Base-by-base conservation (phyloP, 2,329 filamentous ascomycete genomes). In the Talaromyces sp. region DNA sequence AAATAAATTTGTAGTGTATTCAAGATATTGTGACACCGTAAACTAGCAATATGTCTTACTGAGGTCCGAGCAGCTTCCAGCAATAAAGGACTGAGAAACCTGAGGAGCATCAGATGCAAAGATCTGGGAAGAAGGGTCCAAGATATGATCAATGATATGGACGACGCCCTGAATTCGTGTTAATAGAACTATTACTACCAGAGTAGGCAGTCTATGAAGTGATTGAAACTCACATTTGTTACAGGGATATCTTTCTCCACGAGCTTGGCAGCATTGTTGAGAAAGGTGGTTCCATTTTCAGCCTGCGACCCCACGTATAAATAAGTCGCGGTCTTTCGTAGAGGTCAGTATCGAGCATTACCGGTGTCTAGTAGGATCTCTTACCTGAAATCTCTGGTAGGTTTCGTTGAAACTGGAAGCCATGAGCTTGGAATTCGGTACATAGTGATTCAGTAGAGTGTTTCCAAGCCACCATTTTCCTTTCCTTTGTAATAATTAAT, bases 401-500 rank as follows among this genome's bases (percentile, higher is more conserved):
- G 32, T n/a, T 46, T 16, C 6, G 6, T 46, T 46, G 13, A 46
- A 46, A 30, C 27, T 27, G 32, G 30, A 24, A 30, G 43, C 36
- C 9, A 30, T 37, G 13, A 46, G 27, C 11, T 29, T 36, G 7
- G 43, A 36, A 36, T 46, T 46, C n/a, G 43, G 43, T 2, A 46
- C 16, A 22, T 46, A 46, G 27, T 46, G 43, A 16, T 46, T 29
- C 13, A 35, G 35, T 17, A 46, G 35, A 13, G 36, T 22, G 32
- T 46, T 46, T 11, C 43, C 43, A 24, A 46, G 17, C 43, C 43
- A 46, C 43, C 43, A 46, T 44, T 44, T 44, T 5, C 42, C 42
- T 20, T 44, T 44, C 2, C 42, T 44, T n/a, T n/a, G n/a, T n/a
- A n/a, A n/a, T n/a, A n/a, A n/a, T n/a, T n/a, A n/a, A n/a, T n/a